A percentile compares a stretch with the other conserved stretches of the same genome.
Conservation (phyloP, 2,329 filamentous ascomycete species). For the Paramyrothecium sp. region DNA sequence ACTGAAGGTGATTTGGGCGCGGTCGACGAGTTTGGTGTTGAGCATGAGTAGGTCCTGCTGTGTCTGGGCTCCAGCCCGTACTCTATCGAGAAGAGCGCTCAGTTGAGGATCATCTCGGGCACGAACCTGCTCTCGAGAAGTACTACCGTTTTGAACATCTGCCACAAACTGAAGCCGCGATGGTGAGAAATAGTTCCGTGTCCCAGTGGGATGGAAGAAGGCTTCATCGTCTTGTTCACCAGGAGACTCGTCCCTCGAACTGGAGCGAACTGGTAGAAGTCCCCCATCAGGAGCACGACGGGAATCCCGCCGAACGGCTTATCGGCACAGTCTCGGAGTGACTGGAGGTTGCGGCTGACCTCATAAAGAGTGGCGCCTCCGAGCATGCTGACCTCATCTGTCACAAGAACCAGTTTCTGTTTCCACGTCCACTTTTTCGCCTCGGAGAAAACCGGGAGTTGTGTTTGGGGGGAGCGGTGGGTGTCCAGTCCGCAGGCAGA, state of each 20-base stretch:
- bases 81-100: conserved; percentile 7
- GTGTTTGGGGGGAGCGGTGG: background rate
- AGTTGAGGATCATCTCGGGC: conserved; percentile 7
- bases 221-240: conserved; percentile 4
- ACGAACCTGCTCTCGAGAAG: conserved; percentile 8
- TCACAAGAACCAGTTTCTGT: conserved; percentile 7
- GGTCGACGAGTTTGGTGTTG: conserved; percentile 1
- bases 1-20: conserved; percentile 8
- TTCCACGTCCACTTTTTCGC: conserved; percentile 9
- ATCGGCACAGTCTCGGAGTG: too few relatives aligned
- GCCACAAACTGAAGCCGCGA: conserved; percentile 5
- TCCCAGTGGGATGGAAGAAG: conserved; percentile 1
- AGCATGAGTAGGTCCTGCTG: conserved; percentile 2
- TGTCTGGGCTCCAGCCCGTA: conserved; percentile 6
- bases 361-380: conserved; percentile 5
- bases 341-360: too few relatives aligned
- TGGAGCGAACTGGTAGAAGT: too few relatives aligned
- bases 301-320: too few relatives aligned
- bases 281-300: too few relatives aligned
- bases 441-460: conserved; percentile 1
- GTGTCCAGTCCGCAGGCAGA: too few relatives aligned
- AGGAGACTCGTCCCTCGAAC: conserved; percentile 7
- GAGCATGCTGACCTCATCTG: conserved; percentile 9
- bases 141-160: conserved; percentile 8
- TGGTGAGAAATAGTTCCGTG: conserved; percentile 7